These are phyloP conservation scores for Curvularia eragrostidis DNA, from an alignment of 2,329 filamentous ascomycete species.

Conservation along the genomic window DNA sequence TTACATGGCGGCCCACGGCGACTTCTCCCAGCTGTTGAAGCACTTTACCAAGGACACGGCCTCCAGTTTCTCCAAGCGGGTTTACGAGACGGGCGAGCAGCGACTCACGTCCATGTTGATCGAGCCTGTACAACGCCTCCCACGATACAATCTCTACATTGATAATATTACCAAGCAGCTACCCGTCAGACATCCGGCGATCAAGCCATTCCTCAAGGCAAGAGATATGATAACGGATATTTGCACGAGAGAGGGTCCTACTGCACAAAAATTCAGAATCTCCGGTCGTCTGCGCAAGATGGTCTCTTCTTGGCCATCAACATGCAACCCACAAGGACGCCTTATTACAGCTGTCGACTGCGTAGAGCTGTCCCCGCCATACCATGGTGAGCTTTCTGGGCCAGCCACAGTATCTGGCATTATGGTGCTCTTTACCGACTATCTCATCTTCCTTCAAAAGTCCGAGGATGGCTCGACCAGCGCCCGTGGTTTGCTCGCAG, in stretches of 20 bases:
- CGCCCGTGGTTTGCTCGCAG: conserved; percentile 79
- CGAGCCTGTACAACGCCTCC: conserved; percentile 92
- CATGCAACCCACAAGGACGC: conserved; percentile 75
- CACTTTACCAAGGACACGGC: conserved; percentile 76
- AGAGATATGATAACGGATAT: conserved; percentile 95
- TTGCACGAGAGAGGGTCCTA: conserved; percentile 83
- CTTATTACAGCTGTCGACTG: conserved; percentile 83
- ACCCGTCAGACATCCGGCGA: conserved; percentile 82
- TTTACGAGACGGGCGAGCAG: conserved; percentile 88
- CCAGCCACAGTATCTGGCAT: conserved; percentile 65
- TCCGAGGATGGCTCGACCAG: conserved; percentile 66
- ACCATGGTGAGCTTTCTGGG: conserved; percentile 57
- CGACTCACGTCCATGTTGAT: conserved; percentile 89
- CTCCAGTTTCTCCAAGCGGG: conserved; percentile 80
- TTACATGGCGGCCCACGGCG: conserved; percentile 89
- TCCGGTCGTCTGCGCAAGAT: conserved; percentile 77
- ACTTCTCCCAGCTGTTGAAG: conserved; percentile 82
- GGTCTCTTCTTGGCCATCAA: conserved; percentile 76
- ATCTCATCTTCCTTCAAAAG: conserved; percentile 78
- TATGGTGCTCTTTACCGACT: conserved; percentile 84
- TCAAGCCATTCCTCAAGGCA: conserved; percentile 83
- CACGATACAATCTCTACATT: conserved; percentile 93
- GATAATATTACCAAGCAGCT: conserved; percentile 91
- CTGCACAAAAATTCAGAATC: conserved; percentile 73
- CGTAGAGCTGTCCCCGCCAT: conserved; percentile 77